Evolutionary conservation across 441 rosid genomes (phyloP), one percentile per base, ranked within the genome.

Genomic region (Omphalea diandra): DNA sequence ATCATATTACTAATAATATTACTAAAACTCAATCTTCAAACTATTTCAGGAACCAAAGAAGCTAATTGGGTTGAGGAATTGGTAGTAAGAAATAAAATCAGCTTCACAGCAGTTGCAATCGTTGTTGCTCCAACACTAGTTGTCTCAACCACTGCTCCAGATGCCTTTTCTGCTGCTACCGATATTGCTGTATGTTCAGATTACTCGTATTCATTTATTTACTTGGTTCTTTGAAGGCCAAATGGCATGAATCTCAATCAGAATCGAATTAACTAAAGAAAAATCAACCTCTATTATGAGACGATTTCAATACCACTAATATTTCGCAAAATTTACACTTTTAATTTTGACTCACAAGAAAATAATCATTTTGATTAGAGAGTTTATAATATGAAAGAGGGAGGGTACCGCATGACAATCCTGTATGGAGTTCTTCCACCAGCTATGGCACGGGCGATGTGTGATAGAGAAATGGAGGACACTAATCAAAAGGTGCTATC

Each of bases 331-430:
- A n/a, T n/a, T n/a, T n/a, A n/a, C n/a, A n/a, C n/a, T n/a, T n/a
- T n/a, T n/a, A n/a, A n/a, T n/a, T n/a, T n/a, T n/a, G n/a, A n/a
- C n/a, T n/a, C n/a, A n/a, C n/a, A n/a, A n/a, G n/a, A n/a, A n/a
- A n/a, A n/a, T n/a, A n/a, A n/a, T n/a, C n/a, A 35, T 36, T 63
- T 11, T 24, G n/a, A 41, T 17, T 63, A 64, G 3, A 1, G 41
- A 36, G 11, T 40, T 62, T 24, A n/a, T 53, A 74, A 47, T 59
- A 54, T 62, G 40, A 52, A 56, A 63, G 75, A 84, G 93, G 93
- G 90, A 36, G 90, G 93, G n/a, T 84, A 88, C 71, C 81, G 93
- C 52, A 86, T 88, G 93, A 82, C 86, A 3, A 61, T 85, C 82
- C 78, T 86, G 41, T 85, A 82, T 70, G 93, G 89, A 70, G 75